phyloP scores from a whole-genome alignment of 192 early-diverging fungal genomes.

The Allomyces javanicus region DNA sequence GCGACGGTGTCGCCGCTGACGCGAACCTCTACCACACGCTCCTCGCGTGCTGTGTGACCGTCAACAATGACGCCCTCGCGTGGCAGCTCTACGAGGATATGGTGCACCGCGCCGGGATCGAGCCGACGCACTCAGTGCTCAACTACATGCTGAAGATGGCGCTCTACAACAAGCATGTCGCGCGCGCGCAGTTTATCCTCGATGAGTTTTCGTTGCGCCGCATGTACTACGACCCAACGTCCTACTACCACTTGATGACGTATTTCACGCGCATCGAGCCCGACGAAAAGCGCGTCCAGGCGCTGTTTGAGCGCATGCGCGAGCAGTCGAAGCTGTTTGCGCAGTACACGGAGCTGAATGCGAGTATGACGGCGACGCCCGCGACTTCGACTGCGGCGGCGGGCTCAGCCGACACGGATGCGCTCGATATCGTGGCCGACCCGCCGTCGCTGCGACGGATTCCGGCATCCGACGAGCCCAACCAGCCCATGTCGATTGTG shows the following conservation, averaged over 20 bases:
- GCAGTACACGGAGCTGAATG: background rate
- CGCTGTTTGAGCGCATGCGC: background rate
- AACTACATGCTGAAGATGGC: background rate
- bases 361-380: background rate
- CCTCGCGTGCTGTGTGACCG: background rate
- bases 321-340: background rate
- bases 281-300: background rate
- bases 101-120: background rate
- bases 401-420: no score
- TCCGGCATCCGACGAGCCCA: background rate
- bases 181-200: background rate
- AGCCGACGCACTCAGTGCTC: background rate
- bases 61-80: background rate
- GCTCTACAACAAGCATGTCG: background rate
- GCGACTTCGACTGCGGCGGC: no score
- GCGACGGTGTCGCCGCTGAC: background rate
- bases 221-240: background rate
- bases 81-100: background rate
- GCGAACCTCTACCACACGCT: background rate
- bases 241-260: background rate
- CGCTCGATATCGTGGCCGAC: no score
- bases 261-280: background rate
- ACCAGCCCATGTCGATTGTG: background rate
- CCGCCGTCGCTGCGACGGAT: no score
- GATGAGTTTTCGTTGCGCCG: background rate